A percentile compares a stretch with the other conserved stretches of the same genome.
Evolutionary conservation across 1,284 basidiomycete species (phyloP).

Genomic region (Marasmius fiardii): DNA sequence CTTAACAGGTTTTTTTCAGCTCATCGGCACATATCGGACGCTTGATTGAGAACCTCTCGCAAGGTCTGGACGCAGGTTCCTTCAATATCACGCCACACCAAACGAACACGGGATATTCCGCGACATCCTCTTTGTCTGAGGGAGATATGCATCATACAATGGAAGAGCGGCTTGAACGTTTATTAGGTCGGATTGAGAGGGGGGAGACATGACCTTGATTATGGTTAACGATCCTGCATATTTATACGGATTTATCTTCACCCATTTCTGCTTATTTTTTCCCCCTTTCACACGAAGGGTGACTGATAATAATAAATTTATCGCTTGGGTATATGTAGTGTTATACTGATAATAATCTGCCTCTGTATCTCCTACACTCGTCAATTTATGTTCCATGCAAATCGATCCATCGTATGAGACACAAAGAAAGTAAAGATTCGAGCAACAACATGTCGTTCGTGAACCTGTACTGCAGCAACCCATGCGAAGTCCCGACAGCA

Average conservation of each 20-base stretch:
- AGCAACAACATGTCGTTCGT: conserved; percentile 55
- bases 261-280: not conserved
- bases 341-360: not conserved
- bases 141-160: conserved; percentile 64
- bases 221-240: conserved; percentile 20
- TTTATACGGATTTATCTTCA: conserved; percentile 9
- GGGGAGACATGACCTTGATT: conserved; percentile 20
- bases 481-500: conserved; percentile 59
- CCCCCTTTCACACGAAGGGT: not conserved
- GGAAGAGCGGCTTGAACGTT: conserved; percentile 72
- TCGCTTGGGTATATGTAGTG: not conserved
- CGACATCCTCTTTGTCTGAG: conserved; percentile 60
- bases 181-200: conserved; percentile 58
- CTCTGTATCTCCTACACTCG: not conserved
- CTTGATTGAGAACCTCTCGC: conserved; percentile 75
- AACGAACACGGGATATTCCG: conserved; percentile 42
- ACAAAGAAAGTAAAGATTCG: conserved; percentile 61
- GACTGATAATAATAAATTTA: conserved; percentile 13
- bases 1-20: conserved; percentile 73
- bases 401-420: conserved; percentile 74
- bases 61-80: conserved; percentile 73
- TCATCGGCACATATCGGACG: conserved; percentile 74
- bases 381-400: conserved; percentile 36
- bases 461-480: conserved; percentile 60
- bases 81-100: conserved; percentile 61